phyloP scores from a whole-genome alignment of 257 asterid genomes.

The Fraxinus cuspidata region DNA sequence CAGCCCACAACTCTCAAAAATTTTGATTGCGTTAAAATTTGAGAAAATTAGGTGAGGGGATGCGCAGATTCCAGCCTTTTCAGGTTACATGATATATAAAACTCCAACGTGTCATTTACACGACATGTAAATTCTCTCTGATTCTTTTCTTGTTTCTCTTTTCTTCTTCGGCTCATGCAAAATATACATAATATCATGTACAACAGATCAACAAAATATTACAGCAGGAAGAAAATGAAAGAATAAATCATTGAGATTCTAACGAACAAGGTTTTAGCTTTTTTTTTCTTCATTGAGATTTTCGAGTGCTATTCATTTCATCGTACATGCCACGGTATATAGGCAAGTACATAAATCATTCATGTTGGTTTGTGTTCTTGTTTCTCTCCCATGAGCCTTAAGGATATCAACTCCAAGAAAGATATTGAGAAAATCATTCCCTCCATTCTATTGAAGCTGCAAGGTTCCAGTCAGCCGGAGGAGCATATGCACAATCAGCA shows the following conservation, averaged over 20 bases:
- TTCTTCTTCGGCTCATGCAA: background rate
- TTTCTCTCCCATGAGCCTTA: slow-evolving; percentile 64
- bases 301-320: background rate
- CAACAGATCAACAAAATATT: slow-evolving; percentile 13
- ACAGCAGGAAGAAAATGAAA: slow-evolving; percentile 19
- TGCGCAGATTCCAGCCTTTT: no score
- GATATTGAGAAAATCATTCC: slow-evolving; percentile 79
- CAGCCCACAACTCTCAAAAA: no score
- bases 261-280: background rate
- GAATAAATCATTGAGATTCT: slow-evolving; percentile 13
- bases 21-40: no score
- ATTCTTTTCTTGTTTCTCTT: slow-evolving; percentile 2
- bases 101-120: background rate
- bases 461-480: no score
- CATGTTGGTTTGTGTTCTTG: slow-evolving; percentile 40
- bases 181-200: background rate
- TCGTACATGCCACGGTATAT: background rate
- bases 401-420: slow-evolving; percentile 72
- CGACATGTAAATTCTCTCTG: slow-evolving; percentile 3
- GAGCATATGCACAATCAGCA: no score
- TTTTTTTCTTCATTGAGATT: background rate
- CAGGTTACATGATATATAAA: no score
- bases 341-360: slow-evolving; percentile 30
- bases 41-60: no score
- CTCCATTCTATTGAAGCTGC: slow-evolving; percentile 40